These are phyloP conservation scores for Asparagopsis taxiformis DNA, from an alignment of 31 red algal genomes.

Conservation along the genomic window DNA sequence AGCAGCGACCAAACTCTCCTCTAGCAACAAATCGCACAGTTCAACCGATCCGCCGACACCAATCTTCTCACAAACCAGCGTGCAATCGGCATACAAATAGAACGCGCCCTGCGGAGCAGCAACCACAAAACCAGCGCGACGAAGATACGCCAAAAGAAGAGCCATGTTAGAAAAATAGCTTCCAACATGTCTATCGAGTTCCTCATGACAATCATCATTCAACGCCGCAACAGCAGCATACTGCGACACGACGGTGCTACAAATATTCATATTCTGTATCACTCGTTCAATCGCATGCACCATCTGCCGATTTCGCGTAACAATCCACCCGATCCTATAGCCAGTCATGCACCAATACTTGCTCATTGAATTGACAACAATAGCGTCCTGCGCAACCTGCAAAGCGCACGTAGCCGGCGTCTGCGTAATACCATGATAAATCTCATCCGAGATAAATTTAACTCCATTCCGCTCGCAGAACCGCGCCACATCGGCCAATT, in stretches of 20 bases:
- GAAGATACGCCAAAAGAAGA: not conserved
- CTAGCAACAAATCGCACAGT: constrained; percentile 44
- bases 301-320: constrained; percentile 8
- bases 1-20: constrained; percentile 24
- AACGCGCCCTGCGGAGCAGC: constrained; percentile 27
- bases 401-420: not conserved
- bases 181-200: constrained; percentile 17
- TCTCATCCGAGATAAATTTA: constrained; percentile 52
- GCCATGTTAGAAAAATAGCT: constrained; percentile 3
- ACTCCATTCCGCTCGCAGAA: constrained; percentile 22
- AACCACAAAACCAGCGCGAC: constrained; percentile 14
- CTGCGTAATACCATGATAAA: constrained; percentile 59
- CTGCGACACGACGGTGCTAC: constrained; percentile 33
- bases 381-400: not conserved
- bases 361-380: constrained; percentile 31
- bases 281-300: constrained; percentile 12
- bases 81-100: constrained; percentile 48
- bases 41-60: constrained; percentile 1
- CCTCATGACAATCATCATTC: constrained; percentile 5
- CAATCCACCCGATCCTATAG: constrained; percentile 50
- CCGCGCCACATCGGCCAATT: constrained; percentile 4
- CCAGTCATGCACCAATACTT: constrained; percentile 76
- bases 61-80: not conserved
- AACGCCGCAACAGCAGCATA: constrained; percentile 29
- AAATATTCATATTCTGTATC: constrained; percentile 60